Evolutionary conservation across 2,329 filamentous ascomycete genomes (phyloP).

Genomic region (Xylariaceae sp.): DNA sequence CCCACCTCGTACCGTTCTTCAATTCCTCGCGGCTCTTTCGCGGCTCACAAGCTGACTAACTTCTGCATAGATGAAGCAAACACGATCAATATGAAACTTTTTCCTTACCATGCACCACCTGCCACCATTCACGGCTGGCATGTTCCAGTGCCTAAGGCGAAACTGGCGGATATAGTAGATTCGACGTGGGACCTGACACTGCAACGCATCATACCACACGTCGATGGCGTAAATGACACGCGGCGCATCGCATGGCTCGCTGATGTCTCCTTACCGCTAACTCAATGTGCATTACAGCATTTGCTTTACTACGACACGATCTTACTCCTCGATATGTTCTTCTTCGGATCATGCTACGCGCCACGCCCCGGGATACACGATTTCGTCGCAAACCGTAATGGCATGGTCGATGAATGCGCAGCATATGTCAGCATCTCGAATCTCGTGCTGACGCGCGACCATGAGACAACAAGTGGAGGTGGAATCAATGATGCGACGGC

Average conservation of each 20-base stretch:
- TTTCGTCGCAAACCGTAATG: conserved; percentile 72
- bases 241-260: conserved; percentile 81
- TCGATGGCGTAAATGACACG: conserved; percentile 89
- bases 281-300: conserved; percentile 82
- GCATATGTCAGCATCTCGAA: conserved; percentile 66
- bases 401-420: conserved; percentile 81
- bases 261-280: conserved; percentile 82
- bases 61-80: conserved; percentile 73
- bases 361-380: conserved; percentile 73
- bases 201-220: conserved; percentile 75
- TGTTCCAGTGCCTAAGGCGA: conserved; percentile 76
- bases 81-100: conserved; percentile 94
- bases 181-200: conserved; percentile 74
- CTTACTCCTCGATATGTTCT: conserved; percentile 89
- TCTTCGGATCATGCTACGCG: conserved; percentile 89
- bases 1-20: neutral
- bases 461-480: neutral
- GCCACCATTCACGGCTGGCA: conserved; percentile 82
- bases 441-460: neutral
- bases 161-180: conserved; percentile 61
- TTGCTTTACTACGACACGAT: conserved; percentile 91
- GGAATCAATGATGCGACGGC: neutral
- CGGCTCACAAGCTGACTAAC: conserved; percentile 6
- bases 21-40: neutral
- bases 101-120: conserved; percentile 76